Conservation (phyloP, 2,329 filamentous ascomycete species). For the Magnaporthiopsis rhizophila region DNA sequence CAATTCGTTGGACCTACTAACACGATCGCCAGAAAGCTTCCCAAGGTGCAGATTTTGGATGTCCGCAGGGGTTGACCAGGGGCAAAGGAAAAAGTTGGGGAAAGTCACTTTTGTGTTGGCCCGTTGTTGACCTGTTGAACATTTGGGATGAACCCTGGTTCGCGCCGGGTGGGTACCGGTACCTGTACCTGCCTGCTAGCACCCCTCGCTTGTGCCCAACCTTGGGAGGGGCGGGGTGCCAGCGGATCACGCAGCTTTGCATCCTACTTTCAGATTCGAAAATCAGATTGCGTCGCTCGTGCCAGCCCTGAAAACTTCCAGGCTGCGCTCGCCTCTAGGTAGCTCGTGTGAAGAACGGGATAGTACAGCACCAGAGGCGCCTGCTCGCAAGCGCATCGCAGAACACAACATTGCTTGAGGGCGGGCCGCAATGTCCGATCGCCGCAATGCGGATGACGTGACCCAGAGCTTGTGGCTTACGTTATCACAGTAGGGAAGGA, state of each 20-base stretch:
- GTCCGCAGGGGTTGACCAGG: constrained; percentile 5
- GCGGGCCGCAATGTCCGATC: background rate
- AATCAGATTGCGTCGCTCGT: background rate
- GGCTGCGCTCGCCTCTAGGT: background rate
- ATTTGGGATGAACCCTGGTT: constrained; percentile 10
- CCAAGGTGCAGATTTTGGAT: constrained; percentile 2
- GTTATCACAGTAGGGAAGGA: background rate
- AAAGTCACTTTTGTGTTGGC: constrained; percentile 19
- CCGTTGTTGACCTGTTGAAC: constrained; percentile 22
- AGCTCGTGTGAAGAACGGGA: no score
- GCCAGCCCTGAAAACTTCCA: background rate
- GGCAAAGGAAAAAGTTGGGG: constrained; percentile 19
- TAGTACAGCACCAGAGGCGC: background rate
- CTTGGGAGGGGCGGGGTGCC: background rate
- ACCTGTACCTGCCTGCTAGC: constrained; percentile 3
- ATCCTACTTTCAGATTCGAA: background rate
- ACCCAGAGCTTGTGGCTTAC: background rate
- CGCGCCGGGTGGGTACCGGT: constrained; percentile 12
- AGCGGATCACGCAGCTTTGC: background rate
- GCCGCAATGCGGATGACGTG: background rate
- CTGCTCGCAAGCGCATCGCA: background rate
- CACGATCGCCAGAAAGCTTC: background rate
- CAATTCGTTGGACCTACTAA: background rate
- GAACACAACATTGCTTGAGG: background rate
- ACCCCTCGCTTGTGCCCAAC: background rate